Percentiles rank a stretch among this genome's conserved stretches.
phyloP scores from a whole-genome alignment of 2,329 filamentous ascomycete species.

The Thelonectria rubi region DNA sequence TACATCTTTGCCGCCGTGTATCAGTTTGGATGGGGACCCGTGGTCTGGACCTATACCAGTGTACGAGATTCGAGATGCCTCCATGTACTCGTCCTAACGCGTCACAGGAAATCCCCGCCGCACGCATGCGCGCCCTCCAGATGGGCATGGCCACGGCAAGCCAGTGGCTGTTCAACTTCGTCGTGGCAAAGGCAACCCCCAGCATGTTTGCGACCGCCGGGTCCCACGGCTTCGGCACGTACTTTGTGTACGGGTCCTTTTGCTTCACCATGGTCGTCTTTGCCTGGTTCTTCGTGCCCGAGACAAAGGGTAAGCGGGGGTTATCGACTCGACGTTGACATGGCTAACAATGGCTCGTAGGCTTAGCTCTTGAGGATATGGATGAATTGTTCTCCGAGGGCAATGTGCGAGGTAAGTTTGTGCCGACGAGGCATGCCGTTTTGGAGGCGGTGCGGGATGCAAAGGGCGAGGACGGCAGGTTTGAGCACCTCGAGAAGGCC shows the following conservation, averaged over 20 bases:
- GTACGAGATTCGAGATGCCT: background rate
- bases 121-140: slow-evolving; percentile 25
- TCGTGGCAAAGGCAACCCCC: slow-evolving; percentile 21
- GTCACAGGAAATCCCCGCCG: slow-evolving; percentile 16
- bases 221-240: slow-evolving; percentile 19
- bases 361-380: slow-evolving; percentile 15
- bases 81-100: background rate
- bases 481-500: slow-evolving; percentile 13
- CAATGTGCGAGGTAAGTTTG: slow-evolving; percentile 14
- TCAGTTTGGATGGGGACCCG: slow-evolving; percentile 24
- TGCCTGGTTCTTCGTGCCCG: slow-evolving; percentile 19
- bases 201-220: slow-evolving; percentile 27
- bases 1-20: slow-evolving; percentile 17
- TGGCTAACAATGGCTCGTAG: background rate
- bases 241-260: slow-evolving; percentile 26
- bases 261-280: slow-evolving; percentile 23
- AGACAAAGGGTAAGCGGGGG: slow-evolving; percentile 13
- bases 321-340: background rate
- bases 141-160: slow-evolving; percentile 27
- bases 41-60: slow-evolving; percentile 18
- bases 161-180: slow-evolving; percentile 29
- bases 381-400: slow-evolving; percentile 16
- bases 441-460: slow-evolving; percentile 1
- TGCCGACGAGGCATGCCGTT: slow-evolving; percentile 1
- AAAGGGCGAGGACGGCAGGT: background rate